Base-by-base conservation (phyloP, 2,329 filamentous ascomycete genomes). In the Arthrocladium fulminans region DNA sequence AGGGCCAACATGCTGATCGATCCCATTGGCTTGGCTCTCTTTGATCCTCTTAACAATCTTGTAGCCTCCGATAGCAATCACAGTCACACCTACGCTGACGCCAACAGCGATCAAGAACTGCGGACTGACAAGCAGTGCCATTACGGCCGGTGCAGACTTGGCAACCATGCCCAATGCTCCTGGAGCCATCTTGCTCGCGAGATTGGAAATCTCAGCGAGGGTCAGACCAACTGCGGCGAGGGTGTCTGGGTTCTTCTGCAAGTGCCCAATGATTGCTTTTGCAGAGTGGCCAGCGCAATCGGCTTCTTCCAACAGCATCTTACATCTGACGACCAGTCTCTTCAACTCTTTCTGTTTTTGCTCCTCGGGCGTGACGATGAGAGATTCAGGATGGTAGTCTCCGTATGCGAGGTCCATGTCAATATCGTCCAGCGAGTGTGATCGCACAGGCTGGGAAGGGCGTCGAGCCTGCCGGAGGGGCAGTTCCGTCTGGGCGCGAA, bases 381-480 rank as follows among this genome's bases (percentile, higher is more conserved):
- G 68, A 47, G 61, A 69, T 63, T 67, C 87, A 67, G 58, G 88
- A 79, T 49, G 86, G 80, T 92, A 73, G 45, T 86, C 82, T 51
- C 90, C 90, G 60, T 96, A 97, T 6, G 90, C 90, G 6, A 97
- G 74, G 62, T 95, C 77, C 86, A 94, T 88, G 61, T 96, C 90
- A 58, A 95, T 38, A 12, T 57, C 56, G 1, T 58, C 54, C 12
- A 51, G 46, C 5, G 57, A 59, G 17, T 54, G 48, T 7, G 58
- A 55, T 15, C 56, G 53, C 4, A 45, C 38, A 20, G 49, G 48
- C 13, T 48, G 27, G 15, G 43, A 54, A 5, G 52, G 54, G 41
- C 51, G 50, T 12, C 29, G 47, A 22, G 37, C 29, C 5, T 44
- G 27, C 3, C 45, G 43, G 19, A 59, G n/a, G 19, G 57, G 50